Percentiles rank a stretch among this genome's conserved stretches.
phyloP scores from a whole-genome alignment of 306 rosid species.

The Cucurbita maxima region DNA sequence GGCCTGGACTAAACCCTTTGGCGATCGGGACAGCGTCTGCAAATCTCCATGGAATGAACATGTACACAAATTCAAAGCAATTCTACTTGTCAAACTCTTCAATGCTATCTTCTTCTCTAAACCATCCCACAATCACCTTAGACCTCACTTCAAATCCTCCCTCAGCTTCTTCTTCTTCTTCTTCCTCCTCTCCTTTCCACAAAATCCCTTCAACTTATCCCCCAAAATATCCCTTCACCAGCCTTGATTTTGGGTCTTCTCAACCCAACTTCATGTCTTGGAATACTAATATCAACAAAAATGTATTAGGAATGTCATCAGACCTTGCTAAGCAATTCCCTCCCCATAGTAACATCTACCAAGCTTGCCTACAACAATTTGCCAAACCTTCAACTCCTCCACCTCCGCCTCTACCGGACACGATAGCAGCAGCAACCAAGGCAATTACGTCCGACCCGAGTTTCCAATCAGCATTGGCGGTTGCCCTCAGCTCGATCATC shows the following conservation, averaged over 20 bases:
- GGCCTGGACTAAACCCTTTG: slow-evolving; percentile 6
- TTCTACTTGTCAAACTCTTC: slow-evolving; percentile 48
- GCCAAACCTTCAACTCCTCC: not conserved
- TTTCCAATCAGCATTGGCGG: slow-evolving; percentile 76
- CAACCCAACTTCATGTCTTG: slow-evolving; percentile 33
- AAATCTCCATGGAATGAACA: slow-evolving; percentile 37
- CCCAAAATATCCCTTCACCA: slow-evolving; percentile 31
- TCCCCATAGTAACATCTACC: slow-evolving; percentile 21
- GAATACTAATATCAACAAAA: slow-evolving; percentile 20
- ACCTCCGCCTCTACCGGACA: slow-evolving; percentile 15
- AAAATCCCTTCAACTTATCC: slow-evolving; percentile 27
- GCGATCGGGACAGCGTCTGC: slow-evolving; percentile 3
- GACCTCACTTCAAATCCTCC: slow-evolving; percentile 66
- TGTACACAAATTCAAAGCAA: slow-evolving; percentile 37
- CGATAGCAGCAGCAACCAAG: slow-evolving; percentile 84
- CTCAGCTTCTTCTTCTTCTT: slow-evolving; percentile 26
- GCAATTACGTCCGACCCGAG: slow-evolving; percentile 68
- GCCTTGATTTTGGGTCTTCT: slow-evolving; percentile 41
- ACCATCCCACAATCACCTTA: slow-evolving; percentile 67
- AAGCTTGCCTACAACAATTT: slow-evolving; percentile 31
- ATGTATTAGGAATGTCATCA: slow-evolving; percentile 13
- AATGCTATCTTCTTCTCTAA: slow-evolving; percentile 28
- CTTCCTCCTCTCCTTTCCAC: slow-evolving; percentile 19
- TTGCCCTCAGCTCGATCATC: slow-evolving; percentile 57
- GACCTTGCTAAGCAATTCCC: slow-evolving; percentile 27